Conservation (phyloP, 2,329 filamentous ascomycete species). For the Colletotrichum cuscutae region DNA sequence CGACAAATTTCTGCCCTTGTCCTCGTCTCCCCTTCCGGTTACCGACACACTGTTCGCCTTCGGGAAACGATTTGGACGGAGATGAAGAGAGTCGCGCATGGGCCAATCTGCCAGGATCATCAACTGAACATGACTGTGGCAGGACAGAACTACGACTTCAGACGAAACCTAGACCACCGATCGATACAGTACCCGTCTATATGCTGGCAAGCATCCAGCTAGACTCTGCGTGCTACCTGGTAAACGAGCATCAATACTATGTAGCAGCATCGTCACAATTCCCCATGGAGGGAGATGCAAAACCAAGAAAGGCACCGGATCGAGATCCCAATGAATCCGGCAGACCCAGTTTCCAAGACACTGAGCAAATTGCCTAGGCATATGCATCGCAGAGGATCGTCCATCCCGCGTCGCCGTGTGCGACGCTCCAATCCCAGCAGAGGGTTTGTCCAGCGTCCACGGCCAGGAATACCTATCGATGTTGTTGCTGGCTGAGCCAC, state of each 20-base stretch:
- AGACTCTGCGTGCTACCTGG: not conserved
- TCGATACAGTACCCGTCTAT: not conserved
- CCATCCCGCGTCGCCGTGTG: slow-evolving; percentile 5
- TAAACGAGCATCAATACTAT: not conserved
- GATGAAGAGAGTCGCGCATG: slow-evolving; percentile 13
- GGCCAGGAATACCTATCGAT: not conserved
- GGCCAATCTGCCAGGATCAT: slow-evolving; percentile 3
- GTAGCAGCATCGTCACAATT: not conserved
- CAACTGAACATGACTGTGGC: not conserved
- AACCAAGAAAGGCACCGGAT: not conserved
- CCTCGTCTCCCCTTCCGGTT: not conserved
- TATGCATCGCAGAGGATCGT: slow-evolving; percentile 15
- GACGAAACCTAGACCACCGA: slow-evolving; percentile 12
- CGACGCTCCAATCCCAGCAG: slow-evolving; percentile 2
- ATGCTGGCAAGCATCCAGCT: not conserved
- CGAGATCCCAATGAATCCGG: slow-evolving; percentile 8
- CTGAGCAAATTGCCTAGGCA: not conserved
- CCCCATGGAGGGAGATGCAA: not conserved
- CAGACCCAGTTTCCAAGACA: slow-evolving; percentile 4
- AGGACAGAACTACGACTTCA: slow-evolving; percentile 16
- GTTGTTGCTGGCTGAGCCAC: not conserved
- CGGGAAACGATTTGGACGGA: not conserved
- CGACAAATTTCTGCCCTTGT: not conserved
- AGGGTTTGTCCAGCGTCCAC: not conserved
- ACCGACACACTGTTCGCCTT: not conserved